Base-by-base conservation (phyloP, 148 eudicot genomes). In the Arctostaphylos glauca region DNA sequence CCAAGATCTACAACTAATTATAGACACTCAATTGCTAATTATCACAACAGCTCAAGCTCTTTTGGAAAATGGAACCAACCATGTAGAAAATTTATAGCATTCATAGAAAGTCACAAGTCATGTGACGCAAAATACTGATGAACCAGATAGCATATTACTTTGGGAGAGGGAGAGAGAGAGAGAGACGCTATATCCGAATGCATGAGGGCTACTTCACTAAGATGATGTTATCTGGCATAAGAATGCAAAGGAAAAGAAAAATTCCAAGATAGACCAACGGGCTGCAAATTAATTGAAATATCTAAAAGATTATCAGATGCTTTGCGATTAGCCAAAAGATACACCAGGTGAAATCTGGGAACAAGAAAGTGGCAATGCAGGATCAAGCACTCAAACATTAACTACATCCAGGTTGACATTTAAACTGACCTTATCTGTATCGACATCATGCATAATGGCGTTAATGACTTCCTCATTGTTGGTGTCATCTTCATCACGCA, bases 391-490 rank as follows among this genome's bases (percentile, higher is more conserved):
- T 66, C 71, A 25, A 77, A 52, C 47, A 38, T 19, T 5, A 78
- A 60, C 71, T 68, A 84, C 49, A 9, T 76, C 60, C 23, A 49
- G n/a, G 46, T 53, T 43, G 56, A 41, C 44, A 23, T 82, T 25
- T 41, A 25, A 31, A 54, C 89, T 81, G 54, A 94, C 97, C 95
- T 92, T 92, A 86, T 92, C 95, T 9, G 93, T 94, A 81, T 94
- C 97, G 15, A 94, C 97, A 62, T 94, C 95, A 68, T 92, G 92
- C 95, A 92, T 94, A 50, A 94, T 94, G 77, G 95, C 97, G 77
- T 77, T 90, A 60, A 87, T 84, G 50, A 94, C 94, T 75, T 93
- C 95, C 85, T 91, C 92, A 53, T 80, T 91, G 77, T 87, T 86
- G 62, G 85, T 77, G 59, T 92, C 91, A 79, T 83, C 86, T 62